Conservation (phyloP, 2,329 filamentous ascomycete genomes). For the Fusarium torulosum region DNA sequence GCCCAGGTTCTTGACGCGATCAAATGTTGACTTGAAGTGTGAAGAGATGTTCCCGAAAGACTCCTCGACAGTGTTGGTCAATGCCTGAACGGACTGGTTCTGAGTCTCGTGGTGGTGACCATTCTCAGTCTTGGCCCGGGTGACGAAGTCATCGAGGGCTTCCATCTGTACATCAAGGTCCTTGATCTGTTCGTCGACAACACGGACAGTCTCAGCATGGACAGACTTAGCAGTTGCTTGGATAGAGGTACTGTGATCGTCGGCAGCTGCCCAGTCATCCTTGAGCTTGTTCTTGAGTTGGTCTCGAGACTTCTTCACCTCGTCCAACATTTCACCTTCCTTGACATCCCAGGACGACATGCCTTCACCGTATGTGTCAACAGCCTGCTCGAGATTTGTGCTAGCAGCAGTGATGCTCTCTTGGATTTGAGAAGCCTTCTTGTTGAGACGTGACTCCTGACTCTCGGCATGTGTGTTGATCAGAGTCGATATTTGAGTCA, state of each 20-base stretch:
- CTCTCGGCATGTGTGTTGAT: slow-evolving; percentile 79
- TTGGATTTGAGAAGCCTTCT: slow-evolving; percentile 72
- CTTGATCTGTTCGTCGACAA: slow-evolving; percentile 88
- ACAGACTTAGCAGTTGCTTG: slow-evolving; percentile 87
- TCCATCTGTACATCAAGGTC: slow-evolving; percentile 91
- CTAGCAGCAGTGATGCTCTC: slow-evolving; percentile 74
- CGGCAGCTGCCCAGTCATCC: slow-evolving; percentile 85
- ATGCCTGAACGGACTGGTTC: slow-evolving; percentile 70
- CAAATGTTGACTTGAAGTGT: slow-evolving; percentile 77
- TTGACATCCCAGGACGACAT: slow-evolving; percentile 81
- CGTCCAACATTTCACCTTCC: slow-evolving; percentile 76
- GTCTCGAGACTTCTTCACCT: slow-evolving; percentile 80
- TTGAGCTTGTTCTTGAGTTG: slow-evolving; percentile 84
- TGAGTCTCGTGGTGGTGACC: slow-evolving; percentile 80
- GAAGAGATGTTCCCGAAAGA: slow-evolving; percentile 79
- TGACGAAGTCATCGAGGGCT: slow-evolving; percentile 90
- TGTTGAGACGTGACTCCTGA: slow-evolving; percentile 78
- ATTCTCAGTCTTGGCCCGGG: slow-evolving; percentile 84
- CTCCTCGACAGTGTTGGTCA: slow-evolving; percentile 76
- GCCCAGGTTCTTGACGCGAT: slow-evolving; percentile 76
- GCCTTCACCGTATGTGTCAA: slow-evolving; percentile 74
- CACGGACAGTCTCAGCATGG: slow-evolving; percentile 88
- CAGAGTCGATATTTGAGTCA: slow-evolving; percentile 82
- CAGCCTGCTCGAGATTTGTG: slow-evolving; percentile 72
- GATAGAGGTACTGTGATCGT: slow-evolving; percentile 84